phyloP scores from a whole-genome alignment of 371 early-diverging fungal species.

The Rhizomucor pusillus region DNA sequence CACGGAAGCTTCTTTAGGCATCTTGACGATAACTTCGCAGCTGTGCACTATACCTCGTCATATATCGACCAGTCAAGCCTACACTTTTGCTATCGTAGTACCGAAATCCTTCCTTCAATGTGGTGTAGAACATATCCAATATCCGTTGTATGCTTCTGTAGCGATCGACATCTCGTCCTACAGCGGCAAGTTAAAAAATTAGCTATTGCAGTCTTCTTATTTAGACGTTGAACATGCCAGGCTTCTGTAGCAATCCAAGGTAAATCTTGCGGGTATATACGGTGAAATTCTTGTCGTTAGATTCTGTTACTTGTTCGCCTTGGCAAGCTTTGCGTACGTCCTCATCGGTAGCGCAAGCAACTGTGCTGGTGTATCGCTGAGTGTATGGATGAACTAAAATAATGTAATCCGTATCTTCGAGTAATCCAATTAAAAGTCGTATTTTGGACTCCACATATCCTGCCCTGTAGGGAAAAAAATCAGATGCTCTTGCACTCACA shows the following conservation, averaged over 20 bases:
- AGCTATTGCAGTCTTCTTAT: no score
- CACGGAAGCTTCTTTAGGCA: no score
- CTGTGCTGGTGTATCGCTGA: constrained; percentile 78
- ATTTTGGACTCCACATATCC: constrained; percentile 95
- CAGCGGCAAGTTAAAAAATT: no score
- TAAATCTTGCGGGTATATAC: constrained; percentile 85
- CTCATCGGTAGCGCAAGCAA: constrained; percentile 45
- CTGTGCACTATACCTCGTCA: no score
- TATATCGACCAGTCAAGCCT: no score
- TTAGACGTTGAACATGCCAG: constrained; percentile 43
- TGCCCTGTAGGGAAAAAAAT: not conserved
- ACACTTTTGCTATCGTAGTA: no score
- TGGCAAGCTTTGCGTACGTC: constrained; percentile 30
- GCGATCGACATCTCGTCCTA: no score
- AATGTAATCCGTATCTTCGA: constrained; percentile 84
- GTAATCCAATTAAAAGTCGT: constrained; percentile 84
- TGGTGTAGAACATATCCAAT: no score
- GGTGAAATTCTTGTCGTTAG: constrained; percentile 9
- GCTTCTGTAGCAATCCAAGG: constrained; percentile 74
- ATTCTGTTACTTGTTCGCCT: constrained; percentile 29
- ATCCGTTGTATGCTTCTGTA: no score
- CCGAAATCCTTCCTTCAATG: no score
- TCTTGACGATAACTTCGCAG: no score
- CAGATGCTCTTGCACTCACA: no score
- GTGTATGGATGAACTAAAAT: constrained; percentile 89